Conservation (phyloP, 2,329 filamentous ascomycete genomes). For the Lasiodiplodia sp. region DNA sequence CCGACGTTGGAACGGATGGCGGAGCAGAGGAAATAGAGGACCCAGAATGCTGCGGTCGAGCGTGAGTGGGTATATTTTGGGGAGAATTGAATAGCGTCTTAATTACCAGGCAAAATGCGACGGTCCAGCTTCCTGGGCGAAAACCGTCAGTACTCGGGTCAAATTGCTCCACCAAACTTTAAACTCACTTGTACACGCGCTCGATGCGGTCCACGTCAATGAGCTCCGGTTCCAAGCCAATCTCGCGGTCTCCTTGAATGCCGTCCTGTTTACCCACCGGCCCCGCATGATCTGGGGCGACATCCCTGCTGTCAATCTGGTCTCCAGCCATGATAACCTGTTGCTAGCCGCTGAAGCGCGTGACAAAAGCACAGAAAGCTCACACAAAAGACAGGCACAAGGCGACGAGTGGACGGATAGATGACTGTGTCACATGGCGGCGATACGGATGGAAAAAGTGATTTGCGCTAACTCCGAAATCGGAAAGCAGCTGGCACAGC, state of each 20-base stretch:
- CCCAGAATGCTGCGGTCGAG: constrained; percentile 74
- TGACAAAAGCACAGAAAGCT: neutral
- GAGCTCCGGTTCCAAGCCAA: constrained; percentile 34
- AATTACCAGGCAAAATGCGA: constrained; percentile 61
- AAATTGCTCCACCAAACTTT: fast-evolving
- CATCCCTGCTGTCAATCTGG: constrained; percentile 15
- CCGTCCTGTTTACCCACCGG: constrained; percentile 38
- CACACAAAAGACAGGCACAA: neutral
- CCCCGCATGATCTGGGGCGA: constrained; percentile 23
- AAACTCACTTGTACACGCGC: constrained; percentile 46
- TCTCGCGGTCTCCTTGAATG: constrained; percentile 43
- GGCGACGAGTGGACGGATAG: neutral
- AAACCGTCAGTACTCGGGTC: neutral
- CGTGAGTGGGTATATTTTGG: constrained; percentile 3
- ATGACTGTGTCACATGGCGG: constrained; percentile 4
- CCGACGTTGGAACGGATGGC: constrained; percentile 92
- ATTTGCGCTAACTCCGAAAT: constrained; percentile 29
- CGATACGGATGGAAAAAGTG: constrained; percentile 5
- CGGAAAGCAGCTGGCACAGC: constrained; percentile 19
- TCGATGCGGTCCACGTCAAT: constrained; percentile 47
- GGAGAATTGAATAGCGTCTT: constrained; percentile 11
- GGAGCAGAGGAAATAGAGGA: constrained; percentile 89
- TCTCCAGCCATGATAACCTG: constrained; percentile 13
- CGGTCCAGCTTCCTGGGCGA: constrained; percentile 62
- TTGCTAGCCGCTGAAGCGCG: neutral